phyloP scores from a whole-genome alignment of 2,329 filamentous ascomycete species.

The Microascus cirrosus region DNA sequence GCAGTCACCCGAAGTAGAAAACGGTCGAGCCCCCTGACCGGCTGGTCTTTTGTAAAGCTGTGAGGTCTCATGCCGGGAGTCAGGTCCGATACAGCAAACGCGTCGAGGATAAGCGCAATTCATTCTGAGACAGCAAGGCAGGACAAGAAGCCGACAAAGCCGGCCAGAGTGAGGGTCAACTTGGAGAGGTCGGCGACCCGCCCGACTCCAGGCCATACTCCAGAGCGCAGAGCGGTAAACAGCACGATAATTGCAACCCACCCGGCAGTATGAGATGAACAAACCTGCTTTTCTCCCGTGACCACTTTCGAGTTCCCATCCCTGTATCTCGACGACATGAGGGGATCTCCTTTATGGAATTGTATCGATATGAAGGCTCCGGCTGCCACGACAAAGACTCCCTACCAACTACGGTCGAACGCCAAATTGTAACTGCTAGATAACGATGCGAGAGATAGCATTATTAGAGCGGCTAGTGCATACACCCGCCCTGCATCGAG shows the following conservation, averaged over 20 bases:
- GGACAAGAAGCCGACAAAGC: constrained; percentile 57
- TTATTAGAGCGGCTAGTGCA: constrained; percentile 61
- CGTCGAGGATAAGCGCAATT: constrained; percentile 68
- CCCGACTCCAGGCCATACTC: constrained; percentile 57
- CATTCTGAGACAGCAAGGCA: constrained; percentile 67
- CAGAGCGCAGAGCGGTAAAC: constrained; percentile 54
- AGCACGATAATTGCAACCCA: constrained; percentile 55
- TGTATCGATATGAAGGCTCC: neutral
- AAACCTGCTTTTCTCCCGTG: neutral
- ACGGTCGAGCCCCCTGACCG: constrained; percentile 56
- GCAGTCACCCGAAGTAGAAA: constrained; percentile 64
- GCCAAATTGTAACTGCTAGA: constrained; percentile 45
- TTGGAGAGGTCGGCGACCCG: constrained; percentile 48
- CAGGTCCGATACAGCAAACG: constrained; percentile 70
- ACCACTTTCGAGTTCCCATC: neutral
- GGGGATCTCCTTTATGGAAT: neutral
- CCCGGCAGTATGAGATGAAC: constrained; percentile 21
- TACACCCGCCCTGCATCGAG: constrained; percentile 73
- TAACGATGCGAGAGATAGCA: constrained; percentile 62
- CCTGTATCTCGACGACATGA: neutral
- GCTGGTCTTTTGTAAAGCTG: neutral
- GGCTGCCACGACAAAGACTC: neutral
- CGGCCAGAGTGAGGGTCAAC: constrained; percentile 56
- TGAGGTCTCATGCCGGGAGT: constrained; percentile 42
- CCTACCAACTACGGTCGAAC: neutral